These are phyloP conservation scores for Leishmania major DNA, from an alignment of 208 protist species.

Conservation along the genomic window DNA sequence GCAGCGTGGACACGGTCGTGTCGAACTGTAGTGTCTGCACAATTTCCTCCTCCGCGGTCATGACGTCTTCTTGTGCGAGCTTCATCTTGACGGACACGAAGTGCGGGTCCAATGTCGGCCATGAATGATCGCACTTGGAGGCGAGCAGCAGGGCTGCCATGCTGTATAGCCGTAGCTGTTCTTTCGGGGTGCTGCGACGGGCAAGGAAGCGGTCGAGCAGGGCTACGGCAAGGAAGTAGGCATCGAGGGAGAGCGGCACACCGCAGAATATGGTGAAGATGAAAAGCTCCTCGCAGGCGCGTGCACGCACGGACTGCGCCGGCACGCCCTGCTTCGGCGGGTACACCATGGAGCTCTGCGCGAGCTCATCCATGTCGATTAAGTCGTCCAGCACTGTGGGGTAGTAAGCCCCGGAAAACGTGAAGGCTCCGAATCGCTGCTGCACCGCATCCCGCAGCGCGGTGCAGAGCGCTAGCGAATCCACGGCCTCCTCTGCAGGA, in stretches of 20 bases:
- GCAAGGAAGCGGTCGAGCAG: slow-evolving; percentile 87
- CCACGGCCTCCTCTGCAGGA: background rate
- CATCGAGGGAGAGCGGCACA: slow-evolving; percentile 55
- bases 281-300: slow-evolving; percentile 50
- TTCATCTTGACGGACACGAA: slow-evolving; percentile 84
- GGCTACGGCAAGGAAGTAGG: slow-evolving; percentile 77
- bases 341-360: slow-evolving; percentile 23
- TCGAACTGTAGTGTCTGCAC: slow-evolving; percentile 49
- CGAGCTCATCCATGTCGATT: slow-evolving; percentile 63
- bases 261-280: slow-evolving; percentile 36
- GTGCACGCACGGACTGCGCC: slow-evolving; percentile 30
- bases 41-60: slow-evolving; percentile 53
- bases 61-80: slow-evolving; percentile 74
- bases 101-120: slow-evolving; percentile 88
- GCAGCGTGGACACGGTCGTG: slow-evolving; percentile 49
- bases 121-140: slow-evolving; percentile 98
- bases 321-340: slow-evolving; percentile 17
- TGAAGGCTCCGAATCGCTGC: slow-evolving; percentile 26
- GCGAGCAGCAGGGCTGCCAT: slow-evolving; percentile 95
- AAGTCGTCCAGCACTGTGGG: slow-evolving; percentile 57
- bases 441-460: slow-evolving; percentile 32
- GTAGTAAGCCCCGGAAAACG: slow-evolving; percentile 54
- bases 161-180: slow-evolving; percentile 54
- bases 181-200: slow-evolving; percentile 49
- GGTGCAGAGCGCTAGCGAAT: slow-evolving; percentile 23